Percentiles rank a stretch among this genome's conserved stretches.
Conservation (phyloP, 306 rosid genomes). For the Elaeagnus macrophylla region DNA sequence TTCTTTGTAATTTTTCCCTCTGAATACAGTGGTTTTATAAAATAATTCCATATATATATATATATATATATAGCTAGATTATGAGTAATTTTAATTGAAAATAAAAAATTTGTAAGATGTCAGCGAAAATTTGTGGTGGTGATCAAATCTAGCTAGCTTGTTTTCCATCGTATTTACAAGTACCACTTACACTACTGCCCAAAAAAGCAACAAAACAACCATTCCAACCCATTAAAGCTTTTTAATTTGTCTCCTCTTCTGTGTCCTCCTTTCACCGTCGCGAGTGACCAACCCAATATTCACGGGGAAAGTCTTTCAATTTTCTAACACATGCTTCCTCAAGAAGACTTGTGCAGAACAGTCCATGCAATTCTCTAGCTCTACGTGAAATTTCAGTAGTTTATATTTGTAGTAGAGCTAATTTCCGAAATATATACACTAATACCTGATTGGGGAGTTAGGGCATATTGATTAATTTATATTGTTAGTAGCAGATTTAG, state of each 20-base stretch:
- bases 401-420: too few relatives aligned
- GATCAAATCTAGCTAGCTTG: conserved; percentile 21
- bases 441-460: too few relatives aligned
- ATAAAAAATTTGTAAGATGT: conserved; percentile 45
- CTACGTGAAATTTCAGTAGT: too few relatives aligned
- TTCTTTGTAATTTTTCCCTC: too few relatives aligned
- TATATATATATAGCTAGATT: too few relatives aligned
- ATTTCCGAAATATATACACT: too few relatives aligned
- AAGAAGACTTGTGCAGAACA: too few relatives aligned
- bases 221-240: conserved; percentile 18
- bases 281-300: conserved; percentile 5
- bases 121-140: conserved; percentile 52
- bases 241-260: not conserved
- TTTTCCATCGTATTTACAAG: not conserved
- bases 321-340: not conserved
- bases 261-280: not conserved
- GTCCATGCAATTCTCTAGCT: too few relatives aligned
- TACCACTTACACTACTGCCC: conserved; percentile 22
- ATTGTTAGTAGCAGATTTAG: too few relatives aligned
- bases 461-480: too few relatives aligned
- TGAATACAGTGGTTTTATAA: too few relatives aligned
- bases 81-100: too few relatives aligned
- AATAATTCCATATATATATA: conserved; percentile 15
- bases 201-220: conserved; percentile 17
- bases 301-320: not conserved